Evolutionary conservation across 2,329 filamentous ascomycete species (phyloP).

Genomic region (Aspergillus sojae): DNA sequence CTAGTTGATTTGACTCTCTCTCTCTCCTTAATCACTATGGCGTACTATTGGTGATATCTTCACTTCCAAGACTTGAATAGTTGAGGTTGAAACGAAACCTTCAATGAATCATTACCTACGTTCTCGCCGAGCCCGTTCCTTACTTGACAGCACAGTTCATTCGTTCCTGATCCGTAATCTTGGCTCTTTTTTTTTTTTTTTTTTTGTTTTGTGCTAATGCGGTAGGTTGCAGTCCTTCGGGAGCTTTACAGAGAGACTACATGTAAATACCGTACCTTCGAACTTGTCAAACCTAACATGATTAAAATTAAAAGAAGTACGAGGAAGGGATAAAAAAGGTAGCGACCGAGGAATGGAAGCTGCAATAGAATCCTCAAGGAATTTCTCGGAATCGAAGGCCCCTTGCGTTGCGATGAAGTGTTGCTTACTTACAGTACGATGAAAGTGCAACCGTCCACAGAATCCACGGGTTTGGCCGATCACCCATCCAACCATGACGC

Average conservation of each 20-base stretch:
- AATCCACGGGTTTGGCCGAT: conserved; percentile 5
- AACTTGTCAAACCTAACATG: neutral
- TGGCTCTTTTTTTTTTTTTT: neutral
- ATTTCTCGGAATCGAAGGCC: conserved; percentile 10
- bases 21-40: neutral
- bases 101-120: neutral
- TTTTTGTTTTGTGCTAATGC: neutral
- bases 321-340: neutral
- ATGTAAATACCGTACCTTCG: neutral
- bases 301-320: neutral
- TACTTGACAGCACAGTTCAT: conserved; percentile 1
- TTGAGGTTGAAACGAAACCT: neutral
- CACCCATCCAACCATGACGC: conserved; percentile 17
- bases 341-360: conserved; percentile 9
- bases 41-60: neutral
- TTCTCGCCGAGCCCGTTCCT: conserved; percentile 1
- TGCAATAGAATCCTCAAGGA: conserved; percentile 17
- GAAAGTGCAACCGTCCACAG: neutral
- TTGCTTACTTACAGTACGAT: neutral
- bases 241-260: neutral
- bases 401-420: conserved; percentile 11
- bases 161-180: conserved; percentile 6
- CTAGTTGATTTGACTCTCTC: neutral
- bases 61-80: neutral
- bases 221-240: neutral